These are phyloP conservation scores for Ascochyta lentis DNA, from an alignment of 2,329 filamentous ascomycete species.

Conservation along the genomic window DNA sequence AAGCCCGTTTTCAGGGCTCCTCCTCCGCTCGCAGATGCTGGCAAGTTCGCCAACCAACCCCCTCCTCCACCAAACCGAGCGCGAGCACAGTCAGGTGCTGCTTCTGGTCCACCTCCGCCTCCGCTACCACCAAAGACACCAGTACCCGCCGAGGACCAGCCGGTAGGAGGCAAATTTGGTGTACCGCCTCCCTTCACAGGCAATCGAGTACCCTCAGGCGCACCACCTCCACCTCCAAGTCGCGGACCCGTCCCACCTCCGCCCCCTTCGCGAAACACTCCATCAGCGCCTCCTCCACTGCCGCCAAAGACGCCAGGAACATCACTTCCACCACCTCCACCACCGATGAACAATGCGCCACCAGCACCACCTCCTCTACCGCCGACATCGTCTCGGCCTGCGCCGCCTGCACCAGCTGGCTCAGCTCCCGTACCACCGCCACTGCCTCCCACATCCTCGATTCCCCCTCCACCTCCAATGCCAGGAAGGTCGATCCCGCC, in stretches of 20 bases:
- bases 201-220: conserved; percentile 64
- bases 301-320: conserved; percentile 49
- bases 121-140: conserved; percentile 64
- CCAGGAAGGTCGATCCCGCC: conserved; percentile 42
- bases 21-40: conserved; percentile 87
- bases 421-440: conserved; percentile 37
- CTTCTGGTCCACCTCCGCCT: conserved; percentile 68
- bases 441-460: conserved; percentile 32
- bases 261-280: conserved; percentile 53
- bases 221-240: conserved; percentile 78
- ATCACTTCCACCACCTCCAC: conserved; percentile 67
- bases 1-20: conserved; percentile 80
- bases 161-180: conserved; percentile 66
- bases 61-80: conserved; percentile 55
- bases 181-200: conserved; percentile 83
- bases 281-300: conserved; percentile 48
- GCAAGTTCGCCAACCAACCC: conserved; percentile 73
- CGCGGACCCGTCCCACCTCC: conserved; percentile 70
- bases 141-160: conserved; percentile 67
- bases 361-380: conserved; percentile 43
- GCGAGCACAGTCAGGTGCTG: conserved; percentile 57
- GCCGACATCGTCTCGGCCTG: conserved; percentile 33
- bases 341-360: conserved; percentile 39
- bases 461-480: conserved; percentile 48
- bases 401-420: conserved; percentile 31